Evolutionary conservation across 2,329 filamentous ascomycete genomes (phyloP).

Genomic region (Botrytis pseudocinerea): DNA sequence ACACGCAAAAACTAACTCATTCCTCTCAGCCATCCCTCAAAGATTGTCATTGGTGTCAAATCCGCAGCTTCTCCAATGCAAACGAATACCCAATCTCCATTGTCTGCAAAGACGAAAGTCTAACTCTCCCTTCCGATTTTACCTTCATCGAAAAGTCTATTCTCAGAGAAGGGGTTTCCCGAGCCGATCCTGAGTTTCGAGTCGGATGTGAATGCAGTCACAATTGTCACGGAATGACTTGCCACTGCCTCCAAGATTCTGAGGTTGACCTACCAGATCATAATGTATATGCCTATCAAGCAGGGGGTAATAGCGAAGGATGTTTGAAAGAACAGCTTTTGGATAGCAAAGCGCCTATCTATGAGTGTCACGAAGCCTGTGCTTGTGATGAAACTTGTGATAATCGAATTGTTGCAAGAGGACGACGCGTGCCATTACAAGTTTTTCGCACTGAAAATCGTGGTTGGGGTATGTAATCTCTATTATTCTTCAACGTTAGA

Average conservation of each 20-base stretch:
- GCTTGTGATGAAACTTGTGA: slow-evolving; percentile 64
- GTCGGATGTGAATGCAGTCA: slow-evolving; percentile 67
- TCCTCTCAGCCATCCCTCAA: slow-evolving; percentile 13
- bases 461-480: slow-evolving; percentile 65
- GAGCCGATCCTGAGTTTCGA: slow-evolving; percentile 61
- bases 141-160: slow-evolving; percentile 66
- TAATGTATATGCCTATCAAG: slow-evolving; percentile 53
- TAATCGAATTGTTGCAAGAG: slow-evolving; percentile 75
- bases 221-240: slow-evolving; percentile 66
- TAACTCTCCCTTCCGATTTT: slow-evolving; percentile 62
- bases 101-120: slow-evolving; percentile 61
- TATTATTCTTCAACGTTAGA: neutral
- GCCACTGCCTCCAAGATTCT: slow-evolving; percentile 63
- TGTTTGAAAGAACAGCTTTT: slow-evolving; percentile 55
- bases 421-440: slow-evolving; percentile 68
- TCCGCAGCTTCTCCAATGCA: slow-evolving; percentile 55
- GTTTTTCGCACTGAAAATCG: slow-evolving; percentile 75
- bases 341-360: slow-evolving; percentile 62
- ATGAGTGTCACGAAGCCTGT: slow-evolving; percentile 77
- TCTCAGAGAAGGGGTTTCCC: slow-evolving; percentile 59
- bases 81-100: slow-evolving; percentile 57
- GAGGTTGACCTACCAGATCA: slow-evolving; percentile 43
- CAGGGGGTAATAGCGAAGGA: slow-evolving; percentile 50
- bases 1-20: slow-evolving; percentile 4
- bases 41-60: slow-evolving; percentile 49